Conservation (phyloP, 768 basidiomycete genomes). For the Dioszegia hungarica region DNA sequence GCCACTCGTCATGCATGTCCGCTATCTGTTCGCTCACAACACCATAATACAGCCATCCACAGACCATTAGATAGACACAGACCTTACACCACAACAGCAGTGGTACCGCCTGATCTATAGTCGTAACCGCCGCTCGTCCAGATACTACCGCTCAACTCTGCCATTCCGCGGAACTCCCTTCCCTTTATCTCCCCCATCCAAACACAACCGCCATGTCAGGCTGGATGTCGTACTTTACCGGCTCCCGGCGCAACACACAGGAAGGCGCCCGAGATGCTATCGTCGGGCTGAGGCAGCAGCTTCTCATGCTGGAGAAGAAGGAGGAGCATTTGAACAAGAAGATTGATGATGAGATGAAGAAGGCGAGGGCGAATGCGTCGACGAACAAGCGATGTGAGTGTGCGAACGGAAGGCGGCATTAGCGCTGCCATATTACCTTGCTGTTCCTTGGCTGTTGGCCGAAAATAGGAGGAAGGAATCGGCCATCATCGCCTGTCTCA, state of each 20-base stretch:
- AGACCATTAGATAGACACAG: too few species aligned
- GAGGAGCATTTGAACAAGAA: slow-evolving; percentile 94
- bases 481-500: too few species aligned
- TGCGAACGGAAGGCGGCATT: not conserved
- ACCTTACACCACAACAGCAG: too few species aligned
- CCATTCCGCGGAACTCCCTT: not conserved
- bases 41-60: too few species aligned
- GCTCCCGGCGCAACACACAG: slow-evolving; percentile 65
- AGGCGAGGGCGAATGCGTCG: slow-evolving; percentile 87
- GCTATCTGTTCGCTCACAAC: too few species aligned
- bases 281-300: slow-evolving; percentile 82
- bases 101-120: too few species aligned
- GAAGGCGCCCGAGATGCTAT: slow-evolving; percentile 87
- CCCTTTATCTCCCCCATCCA: not conserved
- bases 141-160: too few species aligned
- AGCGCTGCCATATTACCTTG: too few species aligned
- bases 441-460: not conserved
- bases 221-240: slow-evolving; percentile 82
- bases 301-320: slow-evolving; percentile 98
- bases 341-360: slow-evolving; percentile 88
- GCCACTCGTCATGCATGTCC: too few species aligned
- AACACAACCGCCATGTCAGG: slow-evolving; percentile 49
- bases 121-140: too few species aligned
- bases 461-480: too few species aligned
- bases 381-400: slow-evolving; percentile 84